Conservation (phyloP, 495 filamentous ascomycete genomes). For the Cladorrhinum samala region DNA sequence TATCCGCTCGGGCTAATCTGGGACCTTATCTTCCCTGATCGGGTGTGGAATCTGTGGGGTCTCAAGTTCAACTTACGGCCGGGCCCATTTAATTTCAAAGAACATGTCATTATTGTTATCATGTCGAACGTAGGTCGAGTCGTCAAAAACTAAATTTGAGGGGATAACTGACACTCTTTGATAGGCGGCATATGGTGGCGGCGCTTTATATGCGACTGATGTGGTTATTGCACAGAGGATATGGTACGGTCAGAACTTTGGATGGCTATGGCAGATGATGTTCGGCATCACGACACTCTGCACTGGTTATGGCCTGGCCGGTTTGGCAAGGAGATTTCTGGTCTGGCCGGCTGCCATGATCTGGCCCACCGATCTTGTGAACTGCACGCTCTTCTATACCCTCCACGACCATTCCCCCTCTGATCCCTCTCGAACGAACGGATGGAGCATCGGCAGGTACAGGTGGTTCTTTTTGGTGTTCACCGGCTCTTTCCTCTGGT, state of each 20-base stretch:
- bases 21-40: conserved; percentile 50
- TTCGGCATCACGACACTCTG: conserved; percentile 65
- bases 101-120: conserved; percentile 70
- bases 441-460: conserved; percentile 62
- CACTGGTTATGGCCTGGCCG: conserved; percentile 67
- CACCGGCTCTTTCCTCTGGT: conserved; percentile 44
- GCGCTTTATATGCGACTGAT: conserved; percentile 43
- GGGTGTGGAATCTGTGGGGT: conserved; percentile 53
- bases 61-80: conserved; percentile 58
- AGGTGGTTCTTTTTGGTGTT: conserved; percentile 58
- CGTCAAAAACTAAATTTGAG: no score
- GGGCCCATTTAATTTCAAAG: conserved; percentile 72
- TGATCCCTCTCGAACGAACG: conserved; percentile 52
- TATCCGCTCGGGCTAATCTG: conserved; percentile 61
- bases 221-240: conserved; percentile 38
- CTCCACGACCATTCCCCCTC: conserved; percentile 58
- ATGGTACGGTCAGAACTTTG: conserved; percentile 33
- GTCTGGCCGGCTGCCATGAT: conserved; percentile 68
- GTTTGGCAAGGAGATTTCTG: conserved; percentile 58
- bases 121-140: conserved; percentile 67
- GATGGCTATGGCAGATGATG: conserved; percentile 62
- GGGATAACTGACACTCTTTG: conserved; percentile 6
- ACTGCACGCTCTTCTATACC: conserved; percentile 58
- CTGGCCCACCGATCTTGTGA: conserved; percentile 63
- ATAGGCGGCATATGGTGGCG: conserved; percentile 42